Evolutionary conservation across 2,329 filamentous ascomycete genomes (phyloP), one percentile per base, ranked within the genome.

Genomic region (Atkinsonella hypoxylon): DNA sequence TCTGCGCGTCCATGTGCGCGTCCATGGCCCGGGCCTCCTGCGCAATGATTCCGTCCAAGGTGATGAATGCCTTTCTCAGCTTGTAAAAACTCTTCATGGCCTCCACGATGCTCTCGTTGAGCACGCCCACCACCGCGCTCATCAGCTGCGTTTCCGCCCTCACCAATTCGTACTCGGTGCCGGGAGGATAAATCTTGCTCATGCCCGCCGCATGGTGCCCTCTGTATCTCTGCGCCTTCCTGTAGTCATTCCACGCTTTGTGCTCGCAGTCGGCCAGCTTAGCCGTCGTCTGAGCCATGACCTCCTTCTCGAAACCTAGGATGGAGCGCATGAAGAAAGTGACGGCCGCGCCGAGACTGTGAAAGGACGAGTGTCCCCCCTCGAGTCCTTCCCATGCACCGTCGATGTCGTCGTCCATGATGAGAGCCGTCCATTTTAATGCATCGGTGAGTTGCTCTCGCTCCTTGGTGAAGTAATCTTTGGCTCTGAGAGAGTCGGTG

Each of bases 61-160:
- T 85, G 39, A 89, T 71, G 61, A 87, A 97, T 0, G 91, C 91
- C 64, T 94, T 95, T 54, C 91, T 78, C 58, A 97, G 69, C 67
- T 93, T 95, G 63, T 95, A 94, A 62, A 97, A 97, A 6, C 89
- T 89, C 67, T 85, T 89, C 65, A 97, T 79, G 15, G 83, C 89
- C 65, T 97, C 93, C 0, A 90, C 91, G 59, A 97, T 69, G 63
- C 87, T 95, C 70, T 97, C 93, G 57, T 94, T 94, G 59, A 97
- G 71, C 15, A 97, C 87, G 0, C 82, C 88, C 0, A 96, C 82
- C 1, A 98, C 84, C 0, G 90, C 90, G 51, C 81, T 79, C 85
- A 96, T 95, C 55, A 96, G 75, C 66, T 95, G 88, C 2, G 88
- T 80, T 70, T 96, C 83, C 4, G 89, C 87, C 53, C 89, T 80